A percentile compares a stretch with the other conserved stretches of the same genome.
Conservation (phyloP, 225 moss, liverwort and hornwort species). For the Straminergon stramineum region DNA sequence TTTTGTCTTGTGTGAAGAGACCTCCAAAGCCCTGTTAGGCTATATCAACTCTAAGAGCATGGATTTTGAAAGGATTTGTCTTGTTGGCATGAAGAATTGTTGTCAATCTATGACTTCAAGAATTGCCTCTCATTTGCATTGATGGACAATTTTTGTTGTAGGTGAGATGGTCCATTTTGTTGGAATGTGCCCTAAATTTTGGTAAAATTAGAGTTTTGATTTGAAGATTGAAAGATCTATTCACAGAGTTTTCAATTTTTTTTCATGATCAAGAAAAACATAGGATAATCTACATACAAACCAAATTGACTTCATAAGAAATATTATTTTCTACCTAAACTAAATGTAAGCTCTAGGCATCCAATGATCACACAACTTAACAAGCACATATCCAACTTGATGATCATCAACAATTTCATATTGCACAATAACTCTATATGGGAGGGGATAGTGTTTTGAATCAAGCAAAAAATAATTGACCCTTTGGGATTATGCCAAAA, state of each 20-base stretch:
- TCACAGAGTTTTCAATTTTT: rapidly evolving
- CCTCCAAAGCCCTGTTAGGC: rapidly evolving
- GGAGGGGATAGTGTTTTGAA: neutral
- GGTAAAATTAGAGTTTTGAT: neutral
- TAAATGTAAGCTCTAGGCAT: neutral
- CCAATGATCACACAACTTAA: neutral
- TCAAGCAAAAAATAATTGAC: neutral
- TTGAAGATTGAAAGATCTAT: neutral
- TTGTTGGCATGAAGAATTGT: neutral
- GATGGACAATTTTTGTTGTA: neutral
- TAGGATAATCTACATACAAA: neutral
- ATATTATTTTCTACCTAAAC: neutral
- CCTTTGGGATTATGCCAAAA: too few relatives aligned
- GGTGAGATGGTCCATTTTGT: too few relatives aligned
- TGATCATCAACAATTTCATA: neutral
- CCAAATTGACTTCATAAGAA: rapidly evolving
- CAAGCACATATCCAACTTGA: neutral
- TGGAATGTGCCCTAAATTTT: neutral
- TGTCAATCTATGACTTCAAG: neutral
- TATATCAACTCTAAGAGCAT: neutral
- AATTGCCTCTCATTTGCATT: neutral
- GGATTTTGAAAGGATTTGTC: neutral
- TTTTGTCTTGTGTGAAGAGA: neutral
- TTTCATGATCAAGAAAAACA: rapidly evolving
- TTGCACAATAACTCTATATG: too few relatives aligned